Base-by-base conservation (phyloP, 305 asterid species). In the Withania somnifera region DNA sequence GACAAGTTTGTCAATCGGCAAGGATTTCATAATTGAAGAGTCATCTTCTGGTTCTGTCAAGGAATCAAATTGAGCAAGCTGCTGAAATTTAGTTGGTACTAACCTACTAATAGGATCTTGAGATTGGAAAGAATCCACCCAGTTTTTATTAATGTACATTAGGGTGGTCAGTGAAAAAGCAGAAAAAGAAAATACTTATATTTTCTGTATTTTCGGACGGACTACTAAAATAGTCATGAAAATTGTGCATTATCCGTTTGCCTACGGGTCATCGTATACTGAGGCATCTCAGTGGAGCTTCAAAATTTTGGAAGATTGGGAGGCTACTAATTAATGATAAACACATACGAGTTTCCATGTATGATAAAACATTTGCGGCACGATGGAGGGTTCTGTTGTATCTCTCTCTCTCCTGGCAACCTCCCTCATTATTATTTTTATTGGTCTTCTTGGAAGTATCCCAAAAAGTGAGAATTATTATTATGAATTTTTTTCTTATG, bases 141-240 rank as follows among this genome's bases (percentile, higher is more conserved):
- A 85, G 88, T 86, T 86, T 88, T 91, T 92, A 89, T 88, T 87
- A 51, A 87, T 91, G 92, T 92, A 90, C 83, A 95, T 91, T 87
- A 89, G 86, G 84, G 88, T 85, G 92, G 87, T 83, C 85, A 86
- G 79, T 79, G 50, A 80, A 81, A 86, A 77, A 68, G 90, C 81
- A 53, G 87, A 77, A 63, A 87, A 91, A 85, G 79, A 84, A 84
- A 73, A 80, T 61, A 84, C 82, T 40, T 75, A 57, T 51, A 69
- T 81, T 54, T 88, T 83, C 88, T 84, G 85, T 80, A 88, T 83
- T 84, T 84, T 86, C 56, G 76, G 83, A 85, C 78, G 42, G 78
- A 76, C 88, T 85, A 87, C 86, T 81, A 85, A 83, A 87, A 81
- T 77, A 57, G 88, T 89, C 86, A 81, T 84, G 87, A 38, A 81